Evolutionary conservation across 768 basidiomycete genomes (phyloP).

Genomic region (Kwoniella pini): DNA sequence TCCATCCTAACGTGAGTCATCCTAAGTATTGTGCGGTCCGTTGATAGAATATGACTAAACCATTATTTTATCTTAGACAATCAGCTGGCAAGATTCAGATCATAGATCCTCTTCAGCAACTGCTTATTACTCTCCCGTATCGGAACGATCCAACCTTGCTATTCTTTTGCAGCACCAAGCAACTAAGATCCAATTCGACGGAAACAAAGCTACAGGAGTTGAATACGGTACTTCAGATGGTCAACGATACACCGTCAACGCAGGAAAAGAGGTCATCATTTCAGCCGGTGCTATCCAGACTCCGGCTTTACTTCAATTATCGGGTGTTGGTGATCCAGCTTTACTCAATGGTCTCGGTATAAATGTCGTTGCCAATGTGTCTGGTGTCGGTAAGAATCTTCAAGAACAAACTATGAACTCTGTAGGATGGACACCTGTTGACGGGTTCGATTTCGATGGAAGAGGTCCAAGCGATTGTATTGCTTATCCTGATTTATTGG

Average conservation of each 20-base stretch:
- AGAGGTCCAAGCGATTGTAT: constrained; percentile 19
- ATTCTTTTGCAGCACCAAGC: constrained; percentile 55
- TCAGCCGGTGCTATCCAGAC: constrained; percentile 59
- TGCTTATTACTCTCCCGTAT: constrained; percentile 63
- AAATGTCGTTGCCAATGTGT: constrained; percentile 64
- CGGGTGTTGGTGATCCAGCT: constrained; percentile 70
- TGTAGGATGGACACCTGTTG: constrained; percentile 37
- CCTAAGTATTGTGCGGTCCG: neutral
- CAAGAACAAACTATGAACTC: constrained; percentile 62
- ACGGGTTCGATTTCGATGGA: constrained; percentile 23
- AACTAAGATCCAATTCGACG: constrained; percentile 21
- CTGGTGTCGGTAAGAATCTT: constrained; percentile 69
- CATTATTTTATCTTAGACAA: constrained; percentile 26
- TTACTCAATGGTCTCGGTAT: constrained; percentile 63
- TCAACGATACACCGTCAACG: constrained; percentile 57
- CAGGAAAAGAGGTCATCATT: constrained; percentile 64
- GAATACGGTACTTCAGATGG: constrained; percentile 20
- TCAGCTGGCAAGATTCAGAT: constrained; percentile 61
- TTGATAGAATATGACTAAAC: neutral
- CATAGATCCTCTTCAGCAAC: constrained; percentile 63
- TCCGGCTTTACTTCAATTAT: constrained; percentile 64
- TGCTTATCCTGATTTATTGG: constrained; percentile 22
- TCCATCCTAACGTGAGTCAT: constrained; percentile 59
- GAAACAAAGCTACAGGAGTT: constrained; percentile 14
- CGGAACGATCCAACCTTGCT: constrained; percentile 57